These are phyloP conservation scores for Syzygium jambos DNA, from an alignment of 345 rosid genomes.

Conservation along the genomic window DNA sequence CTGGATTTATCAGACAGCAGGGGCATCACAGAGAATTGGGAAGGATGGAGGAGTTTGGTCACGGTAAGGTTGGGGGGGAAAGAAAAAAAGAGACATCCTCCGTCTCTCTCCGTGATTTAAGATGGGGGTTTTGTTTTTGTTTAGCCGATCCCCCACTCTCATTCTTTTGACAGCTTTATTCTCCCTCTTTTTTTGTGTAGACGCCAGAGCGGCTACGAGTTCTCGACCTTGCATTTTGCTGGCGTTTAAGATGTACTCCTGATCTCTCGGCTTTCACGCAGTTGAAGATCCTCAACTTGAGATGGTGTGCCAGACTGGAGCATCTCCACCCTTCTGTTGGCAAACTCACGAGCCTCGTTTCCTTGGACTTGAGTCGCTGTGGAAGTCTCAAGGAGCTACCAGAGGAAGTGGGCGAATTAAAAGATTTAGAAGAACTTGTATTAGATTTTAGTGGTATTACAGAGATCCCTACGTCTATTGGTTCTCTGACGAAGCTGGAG, in stretches of 20 bases:
- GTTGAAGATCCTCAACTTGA: rapidly evolving
- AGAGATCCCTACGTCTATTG: too few relatives aligned
- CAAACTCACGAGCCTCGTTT: neutral
- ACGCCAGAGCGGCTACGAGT: rapidly evolving
- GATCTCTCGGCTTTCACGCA: neutral
- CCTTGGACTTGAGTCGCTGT: rapidly evolving
- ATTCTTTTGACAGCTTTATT: neutral
- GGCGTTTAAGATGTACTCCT: neutral
- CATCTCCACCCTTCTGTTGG: neutral
- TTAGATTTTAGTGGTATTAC: rapidly evolving
- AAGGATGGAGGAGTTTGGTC: neutral
- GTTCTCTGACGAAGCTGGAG: too few relatives aligned
- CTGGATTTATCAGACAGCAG: rapidly evolving
- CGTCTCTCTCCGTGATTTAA: neutral
- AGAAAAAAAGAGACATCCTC: neutral
- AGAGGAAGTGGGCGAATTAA: neutral
- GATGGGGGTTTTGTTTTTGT: neutral
- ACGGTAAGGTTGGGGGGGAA: neutral
- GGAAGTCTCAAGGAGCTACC: rapidly evolving
- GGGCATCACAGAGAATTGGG: neutral
- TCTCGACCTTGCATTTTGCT: rapidly evolving
- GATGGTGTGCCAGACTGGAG: rapidly evolving
- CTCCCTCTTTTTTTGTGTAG: neutral
- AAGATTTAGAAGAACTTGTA: neutral
- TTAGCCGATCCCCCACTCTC: neutral